These are phyloP conservation scores for Dipteronia sinensis DNA, from an alignment of 345 rosid species.

Conservation along the genomic window DNA sequence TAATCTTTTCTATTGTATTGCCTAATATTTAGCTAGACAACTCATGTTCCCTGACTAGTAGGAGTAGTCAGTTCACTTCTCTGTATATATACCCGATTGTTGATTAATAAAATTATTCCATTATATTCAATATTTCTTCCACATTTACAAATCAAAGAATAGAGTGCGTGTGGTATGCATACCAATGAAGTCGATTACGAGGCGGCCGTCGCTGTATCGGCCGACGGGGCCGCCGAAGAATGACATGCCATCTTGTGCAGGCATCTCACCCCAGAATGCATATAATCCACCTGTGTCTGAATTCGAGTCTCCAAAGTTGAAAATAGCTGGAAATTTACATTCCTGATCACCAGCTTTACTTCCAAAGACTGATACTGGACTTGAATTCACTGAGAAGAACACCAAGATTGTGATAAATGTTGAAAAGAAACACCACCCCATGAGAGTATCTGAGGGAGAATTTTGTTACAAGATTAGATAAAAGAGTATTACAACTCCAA, in stretches of 20 bases:
- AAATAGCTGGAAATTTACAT: slow-evolving; percentile 73
- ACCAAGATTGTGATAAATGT: background rate
- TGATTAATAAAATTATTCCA: too few relatives aligned
- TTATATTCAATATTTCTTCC: too few relatives aligned
- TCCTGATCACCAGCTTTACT: background rate
- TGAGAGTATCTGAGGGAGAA: background rate
- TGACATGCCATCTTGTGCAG: slow-evolving; percentile 67
- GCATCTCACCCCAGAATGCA: slow-evolving; percentile 77
- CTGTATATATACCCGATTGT: too few relatives aligned
- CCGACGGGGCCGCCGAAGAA: slow-evolving; percentile 77
- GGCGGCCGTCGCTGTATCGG: slow-evolving; percentile 85
- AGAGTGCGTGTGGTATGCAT: background rate
- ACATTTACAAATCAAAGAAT: too few relatives aligned
- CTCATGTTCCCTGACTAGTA: too few relatives aligned
- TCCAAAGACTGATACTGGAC: slow-evolving; percentile 7
- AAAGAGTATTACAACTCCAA: too few relatives aligned
- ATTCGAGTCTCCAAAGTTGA: slow-evolving; percentile 93
- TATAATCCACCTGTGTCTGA: slow-evolving; percentile 95
- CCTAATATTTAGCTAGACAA: too few relatives aligned
- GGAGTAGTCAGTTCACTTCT: too few relatives aligned
- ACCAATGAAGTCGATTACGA: slow-evolving; percentile 84
- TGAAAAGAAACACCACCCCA: slow-evolving; percentile 18
- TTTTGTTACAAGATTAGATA: background rate
- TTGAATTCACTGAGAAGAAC: background rate
- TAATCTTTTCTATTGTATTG: too few relatives aligned